A percentile compares a stretch with the other conserved stretches of the same genome.
Evolutionary conservation across 352 stramenopile species (phyloP).

Genomic region (Pythium rishiriense): DNA sequence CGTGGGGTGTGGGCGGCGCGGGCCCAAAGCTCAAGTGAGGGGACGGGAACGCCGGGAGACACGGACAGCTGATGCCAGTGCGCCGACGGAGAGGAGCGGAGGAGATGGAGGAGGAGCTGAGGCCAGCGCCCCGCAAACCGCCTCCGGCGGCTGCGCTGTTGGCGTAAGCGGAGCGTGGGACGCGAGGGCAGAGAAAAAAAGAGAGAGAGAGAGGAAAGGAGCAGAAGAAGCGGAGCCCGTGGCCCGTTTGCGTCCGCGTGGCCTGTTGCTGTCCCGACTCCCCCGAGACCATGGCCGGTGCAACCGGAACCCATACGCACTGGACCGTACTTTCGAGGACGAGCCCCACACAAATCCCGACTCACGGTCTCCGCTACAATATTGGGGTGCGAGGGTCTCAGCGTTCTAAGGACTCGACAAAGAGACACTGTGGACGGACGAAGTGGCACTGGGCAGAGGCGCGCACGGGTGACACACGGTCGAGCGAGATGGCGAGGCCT

Average conservation of each 20-base stretch:
- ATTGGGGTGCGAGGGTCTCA: background rate
- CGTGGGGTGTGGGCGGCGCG: background rate
- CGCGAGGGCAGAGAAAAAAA: background rate
- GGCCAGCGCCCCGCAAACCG: background rate
- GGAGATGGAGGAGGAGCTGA: background rate
- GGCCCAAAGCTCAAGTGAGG: slow-evolving; percentile 20
- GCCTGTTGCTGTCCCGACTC: background rate
- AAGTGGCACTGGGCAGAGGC: background rate
- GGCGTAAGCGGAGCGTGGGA: background rate
- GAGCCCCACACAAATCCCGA: background rate
- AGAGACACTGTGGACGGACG: background rate
- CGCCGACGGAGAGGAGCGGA: background rate
- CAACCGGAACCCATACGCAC: background rate
- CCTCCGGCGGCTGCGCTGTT: background rate
- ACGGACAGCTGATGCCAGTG: background rate
- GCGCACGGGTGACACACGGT: background rate
- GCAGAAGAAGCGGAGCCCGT: background rate
- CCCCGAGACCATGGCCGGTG: background rate
- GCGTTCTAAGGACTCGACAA: too few relatives aligned
- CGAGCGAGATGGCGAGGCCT: too few relatives aligned
- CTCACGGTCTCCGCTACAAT: background rate
- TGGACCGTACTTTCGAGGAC: background rate
- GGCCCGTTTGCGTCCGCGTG: background rate
- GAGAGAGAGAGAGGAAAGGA: background rate
- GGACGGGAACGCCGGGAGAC: background rate